These are phyloP conservation scores for Cairneyella variabilis DNA, from an alignment of 495 filamentous ascomycete genomes.

Conservation along the genomic window DNA sequence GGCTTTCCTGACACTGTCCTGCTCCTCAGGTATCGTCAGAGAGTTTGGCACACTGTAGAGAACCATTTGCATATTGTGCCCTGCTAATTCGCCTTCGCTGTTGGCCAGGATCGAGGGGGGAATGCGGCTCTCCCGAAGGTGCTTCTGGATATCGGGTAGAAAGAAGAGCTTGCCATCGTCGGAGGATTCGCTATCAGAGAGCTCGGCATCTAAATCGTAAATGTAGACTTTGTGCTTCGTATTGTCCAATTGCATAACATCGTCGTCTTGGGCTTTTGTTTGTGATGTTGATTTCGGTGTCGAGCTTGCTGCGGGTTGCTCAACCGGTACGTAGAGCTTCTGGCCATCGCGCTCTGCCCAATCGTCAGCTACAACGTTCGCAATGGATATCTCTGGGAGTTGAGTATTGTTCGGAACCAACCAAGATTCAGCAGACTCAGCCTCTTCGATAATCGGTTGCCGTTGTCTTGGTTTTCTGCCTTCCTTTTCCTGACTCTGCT, in stretches of 20 bases:
- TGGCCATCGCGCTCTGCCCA: conserved; percentile 47
- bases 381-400: neutral
- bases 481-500: conserved; percentile 48
- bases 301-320: conserved; percentile 21
- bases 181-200: conserved; percentile 54
- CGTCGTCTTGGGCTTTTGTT: conserved; percentile 33
- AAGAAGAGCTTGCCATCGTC: conserved; percentile 62
- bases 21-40: conserved; percentile 67
- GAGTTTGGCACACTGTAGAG: conserved; percentile 78
- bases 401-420: conserved; percentile 51
- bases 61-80: conserved; percentile 56
- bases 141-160: conserved; percentile 79
- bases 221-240: conserved; percentile 85
- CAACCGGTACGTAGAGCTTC: conserved; percentile 53
- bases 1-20: conserved; percentile 79
- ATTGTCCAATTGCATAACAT: conserved; percentile 84
- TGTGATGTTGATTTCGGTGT: neutral
- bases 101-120: conserved; percentile 60
- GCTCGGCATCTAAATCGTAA: conserved; percentile 82
- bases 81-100: conserved; percentile 39
- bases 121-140: conserved; percentile 58
- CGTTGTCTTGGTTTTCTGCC: conserved; percentile 45
- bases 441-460: conserved; percentile 68
- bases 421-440: conserved; percentile 79
- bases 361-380: conserved; percentile 9